A percentile compares a stretch with the other conserved stretches of the same genome.
phyloP scores from a whole-genome alignment of 768 basidiomycete genomes.

The Mrakia gelida region DNA sequence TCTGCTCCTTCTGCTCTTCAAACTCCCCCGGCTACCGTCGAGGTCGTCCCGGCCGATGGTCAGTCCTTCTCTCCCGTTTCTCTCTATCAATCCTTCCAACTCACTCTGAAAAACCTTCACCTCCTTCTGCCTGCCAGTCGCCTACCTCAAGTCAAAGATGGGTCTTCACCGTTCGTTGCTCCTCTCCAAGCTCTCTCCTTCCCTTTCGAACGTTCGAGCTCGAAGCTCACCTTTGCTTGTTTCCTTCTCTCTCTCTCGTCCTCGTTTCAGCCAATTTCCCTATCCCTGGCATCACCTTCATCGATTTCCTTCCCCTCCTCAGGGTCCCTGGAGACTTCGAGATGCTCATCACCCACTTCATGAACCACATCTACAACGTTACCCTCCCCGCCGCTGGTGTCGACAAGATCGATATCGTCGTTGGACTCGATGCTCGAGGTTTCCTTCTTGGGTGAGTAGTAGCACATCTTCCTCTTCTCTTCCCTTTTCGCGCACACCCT shows the following conservation, averaged over 20 bases:
- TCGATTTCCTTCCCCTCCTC: constrained; percentile 84
- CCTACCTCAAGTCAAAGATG: constrained; percentile 27
- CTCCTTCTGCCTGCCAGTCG: neutral
- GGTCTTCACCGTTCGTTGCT: constrained; percentile 25
- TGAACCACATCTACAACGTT: constrained; percentile 72
- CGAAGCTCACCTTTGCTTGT: neutral
- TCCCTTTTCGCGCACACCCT: too few species aligned
- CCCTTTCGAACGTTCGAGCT: neutral
- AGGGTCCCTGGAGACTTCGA: constrained; percentile 81
- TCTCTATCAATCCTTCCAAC: neutral
- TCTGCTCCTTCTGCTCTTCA: constrained; percentile 11
- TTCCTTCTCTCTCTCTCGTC: neutral
- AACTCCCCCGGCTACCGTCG: constrained; percentile 17
- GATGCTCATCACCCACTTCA: constrained; percentile 79
- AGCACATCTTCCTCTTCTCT: neutral
- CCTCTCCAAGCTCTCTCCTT: neutral
- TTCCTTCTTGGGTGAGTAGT: constrained; percentile 68
- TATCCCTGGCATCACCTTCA: constrained; percentile 75
- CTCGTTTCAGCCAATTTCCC: constrained; percentile 32
- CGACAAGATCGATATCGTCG: constrained; percentile 77
- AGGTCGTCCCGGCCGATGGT: constrained; percentile 15
- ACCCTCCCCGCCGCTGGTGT: constrained; percentile 57
- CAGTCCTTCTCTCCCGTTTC: neutral
- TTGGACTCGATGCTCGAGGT: constrained; percentile 92
- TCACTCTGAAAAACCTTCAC: neutral